phyloP scores from a whole-genome alignment of 352 stramenopile species.

The Pseudoperonospora humuli region DNA sequence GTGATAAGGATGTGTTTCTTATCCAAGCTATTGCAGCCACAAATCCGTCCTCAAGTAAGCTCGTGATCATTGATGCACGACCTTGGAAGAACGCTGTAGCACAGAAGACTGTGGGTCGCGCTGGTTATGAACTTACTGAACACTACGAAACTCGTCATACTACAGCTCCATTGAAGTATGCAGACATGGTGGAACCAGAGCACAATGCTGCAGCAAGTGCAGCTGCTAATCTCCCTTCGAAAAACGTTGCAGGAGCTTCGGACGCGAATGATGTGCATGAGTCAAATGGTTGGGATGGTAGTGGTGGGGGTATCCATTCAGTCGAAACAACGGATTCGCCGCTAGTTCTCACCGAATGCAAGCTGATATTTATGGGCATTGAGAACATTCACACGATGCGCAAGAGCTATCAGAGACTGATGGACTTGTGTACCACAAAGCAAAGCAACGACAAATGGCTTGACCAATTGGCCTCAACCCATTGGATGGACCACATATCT shows the following conservation, averaged over 20 bases:
- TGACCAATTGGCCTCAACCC: constrained; percentile 60
- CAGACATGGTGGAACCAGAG: constrained; percentile 48
- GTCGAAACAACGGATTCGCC: constrained; percentile 42
- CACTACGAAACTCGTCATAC: constrained; percentile 71
- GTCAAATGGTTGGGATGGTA: constrained; percentile 9
- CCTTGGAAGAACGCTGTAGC: constrained; percentile 87
- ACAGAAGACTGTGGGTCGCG: constrained; percentile 85
- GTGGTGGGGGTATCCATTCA: constrained; percentile 15
- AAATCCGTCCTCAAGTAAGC: constrained; percentile 67
- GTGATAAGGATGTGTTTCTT: constrained; percentile 76
- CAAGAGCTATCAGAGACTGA: constrained; percentile 72
- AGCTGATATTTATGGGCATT: constrained; percentile 87
- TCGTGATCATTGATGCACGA: constrained; percentile 87
- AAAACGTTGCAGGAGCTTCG: constrained; percentile 4
- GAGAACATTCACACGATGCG: constrained; percentile 91
- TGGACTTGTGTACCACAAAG: constrained; percentile 62
- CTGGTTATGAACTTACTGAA: constrained; percentile 83
- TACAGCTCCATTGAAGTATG: constrained; percentile 52
- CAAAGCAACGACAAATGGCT: constrained; percentile 72
- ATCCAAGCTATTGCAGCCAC: constrained; percentile 72
- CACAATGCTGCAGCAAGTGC: constrained; percentile 14
- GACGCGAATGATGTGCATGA: constrained; percentile 10
- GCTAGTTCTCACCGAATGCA: constrained; percentile 71
- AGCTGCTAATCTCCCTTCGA: constrained; percentile 2
- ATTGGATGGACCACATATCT: constrained; percentile 74